Percentiles rank a stretch among this genome's conserved stretches.
phyloP scores from a whole-genome alignment of 2,329 filamentous ascomycete species.

The Parastagonospora avenae region DNA sequence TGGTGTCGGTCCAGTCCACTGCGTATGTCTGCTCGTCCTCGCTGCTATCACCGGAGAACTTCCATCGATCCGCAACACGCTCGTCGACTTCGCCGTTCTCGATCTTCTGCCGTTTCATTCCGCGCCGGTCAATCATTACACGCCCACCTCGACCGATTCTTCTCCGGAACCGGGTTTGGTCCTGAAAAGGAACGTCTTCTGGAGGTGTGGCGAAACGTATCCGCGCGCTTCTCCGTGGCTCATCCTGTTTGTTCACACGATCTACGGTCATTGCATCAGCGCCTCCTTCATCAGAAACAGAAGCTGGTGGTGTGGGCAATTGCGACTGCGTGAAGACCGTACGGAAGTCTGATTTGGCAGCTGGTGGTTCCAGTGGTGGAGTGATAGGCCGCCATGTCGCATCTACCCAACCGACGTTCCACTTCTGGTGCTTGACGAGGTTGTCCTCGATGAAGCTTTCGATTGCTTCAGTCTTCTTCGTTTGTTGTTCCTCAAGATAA shows the following conservation, averaged over 20 bases:
- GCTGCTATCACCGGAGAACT: slow-evolving; percentile 84
- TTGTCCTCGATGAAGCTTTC: slow-evolving; percentile 83
- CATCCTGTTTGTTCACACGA: slow-evolving; percentile 34
- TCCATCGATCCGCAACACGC: slow-evolving; percentile 61
- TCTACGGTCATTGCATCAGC: slow-evolving; percentile 47
- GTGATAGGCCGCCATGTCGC: slow-evolving; percentile 84
- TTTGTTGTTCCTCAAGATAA: slow-evolving; percentile 74
- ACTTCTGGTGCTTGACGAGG: slow-evolving; percentile 84
- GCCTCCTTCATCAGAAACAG: slow-evolving; percentile 51
- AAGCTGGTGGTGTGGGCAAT: slow-evolving; percentile 55
- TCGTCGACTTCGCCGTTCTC: slow-evolving; percentile 33
- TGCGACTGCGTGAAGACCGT: slow-evolving; percentile 45
- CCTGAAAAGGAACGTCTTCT: slow-evolving; percentile 45
- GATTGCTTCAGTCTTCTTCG: slow-evolving; percentile 82
- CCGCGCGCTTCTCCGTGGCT: slow-evolving; percentile 32
- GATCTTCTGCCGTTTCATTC: slow-evolving; percentile 59
- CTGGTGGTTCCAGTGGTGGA: slow-evolving; percentile 66
- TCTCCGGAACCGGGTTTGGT: slow-evolving; percentile 73
- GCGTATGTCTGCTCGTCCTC: slow-evolving; percentile 77
- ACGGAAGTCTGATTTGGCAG: slow-evolving; percentile 46
- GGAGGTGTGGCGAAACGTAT: slow-evolving; percentile 48
- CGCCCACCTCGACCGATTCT: slow-evolving; percentile 84
- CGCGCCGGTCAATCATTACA: slow-evolving; percentile 84
- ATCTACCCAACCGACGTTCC: slow-evolving; percentile 90
- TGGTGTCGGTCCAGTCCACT: slow-evolving; percentile 69